These are phyloP conservation scores for Solanum rostratum DNA, from an alignment of 257 asterid genomes.

Conservation along the genomic window DNA sequence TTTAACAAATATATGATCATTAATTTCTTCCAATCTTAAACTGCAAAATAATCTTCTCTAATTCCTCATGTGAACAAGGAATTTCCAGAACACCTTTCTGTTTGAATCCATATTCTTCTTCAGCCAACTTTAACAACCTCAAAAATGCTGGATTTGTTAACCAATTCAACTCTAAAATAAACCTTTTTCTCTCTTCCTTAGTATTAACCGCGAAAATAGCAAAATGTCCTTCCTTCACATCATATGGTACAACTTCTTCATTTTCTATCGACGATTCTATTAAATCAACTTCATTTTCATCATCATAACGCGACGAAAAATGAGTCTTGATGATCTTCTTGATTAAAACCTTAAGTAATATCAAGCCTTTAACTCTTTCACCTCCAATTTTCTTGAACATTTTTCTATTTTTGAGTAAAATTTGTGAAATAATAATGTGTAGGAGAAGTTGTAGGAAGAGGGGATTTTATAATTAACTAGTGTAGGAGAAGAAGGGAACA, in stretches of 20 bases:
- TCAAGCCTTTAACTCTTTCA: background rate
- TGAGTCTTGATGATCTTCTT: background rate
- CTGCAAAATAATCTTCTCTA: background rate
- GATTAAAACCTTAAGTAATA: background rate
- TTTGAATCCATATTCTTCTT: conserved; percentile 2
- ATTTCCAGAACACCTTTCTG: background rate
- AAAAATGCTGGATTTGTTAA: background rate
- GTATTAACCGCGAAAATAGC: conserved; percentile 13
- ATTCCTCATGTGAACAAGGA: background rate
- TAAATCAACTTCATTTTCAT: background rate
- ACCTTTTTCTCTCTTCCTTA: background rate
- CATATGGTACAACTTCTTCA: conserved; percentile 5
- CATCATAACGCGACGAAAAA: background rate
- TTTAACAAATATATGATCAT: background rate
- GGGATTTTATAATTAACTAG: background rate
- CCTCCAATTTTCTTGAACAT: background rate
- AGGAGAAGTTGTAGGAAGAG: background rate
- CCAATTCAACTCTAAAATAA: background rate
- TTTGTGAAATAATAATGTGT: background rate
- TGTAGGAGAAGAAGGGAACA: background rate
- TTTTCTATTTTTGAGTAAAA: background rate
- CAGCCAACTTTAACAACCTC: background rate
- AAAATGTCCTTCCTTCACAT: conserved; percentile 27
- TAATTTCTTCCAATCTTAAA: background rate
- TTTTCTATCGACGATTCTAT: background rate